These are phyloP conservation scores for Physocladia obscura DNA, from an alignment of 192 early-diverging fungal genomes.

Conservation along the genomic window DNA sequence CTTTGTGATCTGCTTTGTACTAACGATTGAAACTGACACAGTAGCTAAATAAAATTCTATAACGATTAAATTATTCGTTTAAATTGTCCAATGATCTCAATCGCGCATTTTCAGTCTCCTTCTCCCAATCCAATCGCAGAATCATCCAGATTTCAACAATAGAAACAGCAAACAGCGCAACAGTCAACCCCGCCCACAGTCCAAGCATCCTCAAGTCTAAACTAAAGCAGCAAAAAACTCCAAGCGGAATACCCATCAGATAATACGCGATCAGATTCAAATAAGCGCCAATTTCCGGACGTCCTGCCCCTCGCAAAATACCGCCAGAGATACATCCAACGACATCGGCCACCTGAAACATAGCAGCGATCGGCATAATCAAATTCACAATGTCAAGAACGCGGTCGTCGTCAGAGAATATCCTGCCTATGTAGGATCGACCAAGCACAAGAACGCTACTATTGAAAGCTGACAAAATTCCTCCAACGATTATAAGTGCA, in stretches of 20 bases:
- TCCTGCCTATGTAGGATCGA: conserved; percentile 58
- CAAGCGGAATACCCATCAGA: conserved; percentile 23
- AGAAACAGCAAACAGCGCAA: conserved; percentile 53
- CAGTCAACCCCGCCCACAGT: conserved; percentile 50
- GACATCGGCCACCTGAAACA: conserved; percentile 52
- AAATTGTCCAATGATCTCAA: too few relatives aligned
- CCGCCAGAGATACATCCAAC: conserved; percentile 53
- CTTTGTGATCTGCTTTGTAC: too few relatives aligned
- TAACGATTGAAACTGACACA: too few relatives aligned
- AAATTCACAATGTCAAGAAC: conserved; percentile 70
- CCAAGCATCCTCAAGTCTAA: conserved; percentile 36
- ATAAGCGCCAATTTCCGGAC: conserved; percentile 63
- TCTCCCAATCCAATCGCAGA: conserved; percentile 39
- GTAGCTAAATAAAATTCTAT: too few relatives aligned
- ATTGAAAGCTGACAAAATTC: conserved; percentile 56
- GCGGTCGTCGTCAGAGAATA: conserved; percentile 65
- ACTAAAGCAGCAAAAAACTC: conserved; percentile 34
- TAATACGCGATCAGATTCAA: conserved; percentile 42
- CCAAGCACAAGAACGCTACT: conserved; percentile 50
- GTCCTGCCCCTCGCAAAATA: conserved; percentile 74
- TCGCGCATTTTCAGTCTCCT: conserved; percentile 32
- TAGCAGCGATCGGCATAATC: conserved; percentile 77
- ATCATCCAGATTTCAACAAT: conserved; percentile 43
- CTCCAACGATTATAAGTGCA: conserved; percentile 8
- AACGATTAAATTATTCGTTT: too few relatives aligned